These are phyloP conservation scores for Myochromella boudieri DNA, from an alignment of 768 basidiomycete genomes.

Conservation along the genomic window DNA sequence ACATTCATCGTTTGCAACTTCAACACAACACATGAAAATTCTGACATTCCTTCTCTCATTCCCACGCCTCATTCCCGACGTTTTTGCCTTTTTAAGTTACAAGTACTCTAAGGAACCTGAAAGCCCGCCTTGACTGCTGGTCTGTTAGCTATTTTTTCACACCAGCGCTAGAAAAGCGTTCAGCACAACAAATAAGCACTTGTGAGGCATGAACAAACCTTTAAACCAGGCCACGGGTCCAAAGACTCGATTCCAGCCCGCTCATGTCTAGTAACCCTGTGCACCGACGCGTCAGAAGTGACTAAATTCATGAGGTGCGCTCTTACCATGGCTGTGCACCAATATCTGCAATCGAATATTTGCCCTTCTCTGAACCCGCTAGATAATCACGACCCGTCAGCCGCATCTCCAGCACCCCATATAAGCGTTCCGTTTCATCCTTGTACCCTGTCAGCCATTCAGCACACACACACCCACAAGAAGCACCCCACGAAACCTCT, in stretches of 20 bases:
- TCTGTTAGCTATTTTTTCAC: conserved; percentile 23
- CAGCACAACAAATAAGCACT: neutral
- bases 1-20: conserved; percentile 21
- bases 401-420: conserved; percentile 46
- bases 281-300: neutral
- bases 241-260: conserved; percentile 34
- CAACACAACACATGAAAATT: conserved; percentile 7
- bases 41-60: conserved; percentile 13
- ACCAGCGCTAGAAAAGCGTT: conserved; percentile 24
- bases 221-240: conserved; percentile 37
- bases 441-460: conserved; percentile 32
- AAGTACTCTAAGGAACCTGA: conserved; percentile 12
- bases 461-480: neutral
- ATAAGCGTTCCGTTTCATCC: conserved; percentile 48
- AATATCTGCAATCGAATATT: conserved; percentile 41
- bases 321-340: conserved; percentile 29
- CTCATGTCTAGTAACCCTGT: conserved; percentile 32
- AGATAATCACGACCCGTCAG: conserved; percentile 45
- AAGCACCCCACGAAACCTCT: neutral
- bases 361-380: conserved; percentile 31
- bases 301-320: conserved; percentile 9
- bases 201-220: conserved; percentile 21
- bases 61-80: neutral
- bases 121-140: conserved; percentile 22
- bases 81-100: neutral